These are phyloP conservation scores for Inosperma sp. DNA, from an alignment of 768 basidiomycete genomes.

Conservation along the genomic window DNA sequence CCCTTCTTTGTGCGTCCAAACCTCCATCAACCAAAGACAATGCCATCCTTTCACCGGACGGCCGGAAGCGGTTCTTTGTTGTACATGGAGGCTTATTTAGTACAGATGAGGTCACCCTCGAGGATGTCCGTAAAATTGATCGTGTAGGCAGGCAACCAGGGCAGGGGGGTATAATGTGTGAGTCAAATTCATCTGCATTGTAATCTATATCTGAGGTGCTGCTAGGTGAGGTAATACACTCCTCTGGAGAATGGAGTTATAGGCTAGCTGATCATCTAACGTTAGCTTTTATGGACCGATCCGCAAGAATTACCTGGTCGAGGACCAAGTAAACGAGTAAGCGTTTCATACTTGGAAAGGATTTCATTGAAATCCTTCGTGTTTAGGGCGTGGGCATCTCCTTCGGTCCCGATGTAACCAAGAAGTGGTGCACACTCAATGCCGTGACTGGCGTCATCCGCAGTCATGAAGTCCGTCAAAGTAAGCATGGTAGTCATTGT, in stretches of 20 bases:
- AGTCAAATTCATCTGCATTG: slow-evolving; percentile 28
- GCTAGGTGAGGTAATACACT: not conserved
- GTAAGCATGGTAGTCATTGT: slow-evolving; percentile 34
- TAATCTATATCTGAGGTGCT: not conserved
- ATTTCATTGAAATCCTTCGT: slow-evolving; percentile 12
- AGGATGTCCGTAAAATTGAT: slow-evolving; percentile 85
- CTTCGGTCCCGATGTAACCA: slow-evolving; percentile 94
- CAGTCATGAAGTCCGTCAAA: slow-evolving; percentile 94
- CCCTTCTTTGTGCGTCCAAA: slow-evolving; percentile 73
- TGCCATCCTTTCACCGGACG: slow-evolving; percentile 77
- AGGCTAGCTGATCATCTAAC: slow-evolving; percentile 56
- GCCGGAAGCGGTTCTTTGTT: slow-evolving; percentile 85
- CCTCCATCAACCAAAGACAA: slow-evolving; percentile 42
- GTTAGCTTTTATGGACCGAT: slow-evolving; percentile 90
- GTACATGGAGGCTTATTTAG: slow-evolving; percentile 97
- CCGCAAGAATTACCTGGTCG: slow-evolving; percentile 86
- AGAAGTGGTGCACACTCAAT: slow-evolving; percentile 83
- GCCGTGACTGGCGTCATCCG: slow-evolving; percentile 85
- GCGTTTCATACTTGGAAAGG: slow-evolving; percentile 22
- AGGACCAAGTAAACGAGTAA: slow-evolving; percentile 91
- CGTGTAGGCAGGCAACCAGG: slow-evolving; percentile 90
- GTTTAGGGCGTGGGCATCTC: slow-evolving; percentile 89
- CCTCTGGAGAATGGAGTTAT: slow-evolving; percentile 8
- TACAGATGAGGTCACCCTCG: slow-evolving; percentile 90
- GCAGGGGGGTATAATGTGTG: slow-evolving; percentile 93